Evolutionary conservation across 768 basidiomycete species (phyloP), one percentile per base, ranked within the genome.

Genomic region (Suillus decipiens): DNA sequence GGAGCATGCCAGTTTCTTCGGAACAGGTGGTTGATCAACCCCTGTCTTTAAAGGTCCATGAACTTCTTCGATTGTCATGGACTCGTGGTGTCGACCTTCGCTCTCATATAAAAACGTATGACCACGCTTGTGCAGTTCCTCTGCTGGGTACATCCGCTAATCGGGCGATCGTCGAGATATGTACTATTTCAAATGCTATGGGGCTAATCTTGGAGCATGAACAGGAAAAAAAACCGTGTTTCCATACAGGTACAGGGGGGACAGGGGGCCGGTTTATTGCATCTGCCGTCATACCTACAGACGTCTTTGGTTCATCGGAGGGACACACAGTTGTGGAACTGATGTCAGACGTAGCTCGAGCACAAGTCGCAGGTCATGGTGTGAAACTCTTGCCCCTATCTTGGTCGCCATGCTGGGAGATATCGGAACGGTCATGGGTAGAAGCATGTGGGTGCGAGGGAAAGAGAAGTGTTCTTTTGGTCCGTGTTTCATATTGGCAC

Each of bases 11-110:
- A 50, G 11, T 36, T 75, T 79, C 59, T 50, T 68, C n/a, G 79
- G 78, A n/a, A 80, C 80, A 53, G 79, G 77, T 81, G 64, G 45
- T 60, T 57, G 36, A 61, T 39, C 15, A 17, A 12, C 50, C 36
- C 48, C 60, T 57, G 19, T 39, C 50, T 57, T 57, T 57, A 24
- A 28, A 57, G 28, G 22, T 11, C 7, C 17, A 33, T 43, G 48
- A 17, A 37, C 37, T 45, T 47, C 37, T 61, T 53, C 43, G 61
- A 60, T 36, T 45, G 36, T 43, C 10, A 33, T 45, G 61, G 37
- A 45, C 28, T 50, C 19, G 43, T 60, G 45, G 8, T 63, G 10
- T 19, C 7, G 55, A 45, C 43, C 50, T 39, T 53, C 33, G 12
- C 39, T 42, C 41, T 50, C 55, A 14, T 50, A 58, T 60, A 61